phyloP scores from a whole-genome alignment of 495 filamentous ascomycete genomes.

The Penicillium argentinense region DNA sequence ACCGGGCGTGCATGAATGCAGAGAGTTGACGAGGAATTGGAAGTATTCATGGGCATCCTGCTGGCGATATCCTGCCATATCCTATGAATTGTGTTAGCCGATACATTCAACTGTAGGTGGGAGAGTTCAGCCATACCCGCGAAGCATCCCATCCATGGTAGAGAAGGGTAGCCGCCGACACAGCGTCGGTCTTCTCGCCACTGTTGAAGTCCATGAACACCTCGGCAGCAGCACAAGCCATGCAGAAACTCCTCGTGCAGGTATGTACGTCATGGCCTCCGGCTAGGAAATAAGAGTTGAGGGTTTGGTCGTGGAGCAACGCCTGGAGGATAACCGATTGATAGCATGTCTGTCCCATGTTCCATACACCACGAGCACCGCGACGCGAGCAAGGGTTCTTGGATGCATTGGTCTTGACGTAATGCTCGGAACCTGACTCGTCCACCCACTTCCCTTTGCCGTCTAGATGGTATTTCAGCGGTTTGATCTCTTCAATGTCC shows the following conservation, averaged over 20 bases:
- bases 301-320: constrained; percentile 82
- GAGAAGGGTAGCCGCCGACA: constrained; percentile 79
- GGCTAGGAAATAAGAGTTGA: constrained; percentile 81
- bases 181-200: constrained; percentile 75
- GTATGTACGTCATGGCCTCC: constrained; percentile 75
- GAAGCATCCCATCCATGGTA: constrained; percentile 31
- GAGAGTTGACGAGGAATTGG: constrained; percentile 83
- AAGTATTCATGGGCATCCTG: constrained; percentile 96
- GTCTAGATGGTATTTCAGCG: constrained; percentile 14
- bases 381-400: constrained; percentile 47
- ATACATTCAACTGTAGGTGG: background rate
- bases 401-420: constrained; percentile 42
- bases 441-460: constrained; percentile 24
- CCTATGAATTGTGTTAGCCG: constrained; percentile 54
- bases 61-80: constrained; percentile 87
- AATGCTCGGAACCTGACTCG: constrained; percentile 39
- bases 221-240: constrained; percentile 85
- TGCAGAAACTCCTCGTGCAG: constrained; percentile 60
- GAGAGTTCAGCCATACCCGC: constrained; percentile 10
- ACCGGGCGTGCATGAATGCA: constrained; percentile 56
- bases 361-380: constrained; percentile 82
- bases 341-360: constrained; percentile 92
- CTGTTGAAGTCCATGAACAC: constrained; percentile 90
- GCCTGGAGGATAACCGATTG: constrained; percentile 88
- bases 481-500: too few relatives aligned